These are phyloP conservation scores for Olyra latifolia DNA, from an alignment of 176 grass and related monocot genomes.

Conservation along the genomic window DNA sequence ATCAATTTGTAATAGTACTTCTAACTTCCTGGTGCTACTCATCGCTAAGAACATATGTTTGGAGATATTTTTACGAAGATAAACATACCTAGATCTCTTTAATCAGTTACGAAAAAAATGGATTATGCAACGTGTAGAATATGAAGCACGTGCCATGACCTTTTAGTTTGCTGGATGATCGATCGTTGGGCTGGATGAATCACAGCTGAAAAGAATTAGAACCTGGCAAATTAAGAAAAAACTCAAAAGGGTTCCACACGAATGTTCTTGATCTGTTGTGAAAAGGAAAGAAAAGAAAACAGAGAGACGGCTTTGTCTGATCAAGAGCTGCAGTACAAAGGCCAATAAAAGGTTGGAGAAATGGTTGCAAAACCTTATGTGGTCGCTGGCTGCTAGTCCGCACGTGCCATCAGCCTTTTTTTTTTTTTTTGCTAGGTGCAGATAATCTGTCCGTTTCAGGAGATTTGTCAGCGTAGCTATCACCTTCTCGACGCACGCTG, in stretches of 20 bases:
- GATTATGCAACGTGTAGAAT: neutral
- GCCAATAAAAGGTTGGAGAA: neutral
- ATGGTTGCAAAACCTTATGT: neutral
- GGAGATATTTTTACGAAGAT: too few species aligned
- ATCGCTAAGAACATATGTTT: too few species aligned
- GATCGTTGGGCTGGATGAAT: neutral
- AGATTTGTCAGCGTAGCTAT: neutral
- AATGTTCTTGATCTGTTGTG: neutral
- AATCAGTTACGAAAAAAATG: too few species aligned
- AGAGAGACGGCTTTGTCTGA: neutral
- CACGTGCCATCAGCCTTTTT: neutral
- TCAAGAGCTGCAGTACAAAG: neutral
- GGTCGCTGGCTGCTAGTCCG: neutral
- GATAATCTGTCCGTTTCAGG: neutral
- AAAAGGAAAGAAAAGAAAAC: neutral
- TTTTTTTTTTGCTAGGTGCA: neutral
- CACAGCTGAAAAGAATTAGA: neutral
- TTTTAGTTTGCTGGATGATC: neutral
- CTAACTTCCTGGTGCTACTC: too few species aligned
- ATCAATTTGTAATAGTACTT: too few species aligned
- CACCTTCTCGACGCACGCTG: neutral
- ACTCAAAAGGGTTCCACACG: neutral
- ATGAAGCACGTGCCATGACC: neutral
- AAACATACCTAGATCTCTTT: too few species aligned
- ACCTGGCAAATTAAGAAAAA: neutral